phyloP scores from a whole-genome alignment of 441 rosid species.

The Viola pubescens region DNA sequence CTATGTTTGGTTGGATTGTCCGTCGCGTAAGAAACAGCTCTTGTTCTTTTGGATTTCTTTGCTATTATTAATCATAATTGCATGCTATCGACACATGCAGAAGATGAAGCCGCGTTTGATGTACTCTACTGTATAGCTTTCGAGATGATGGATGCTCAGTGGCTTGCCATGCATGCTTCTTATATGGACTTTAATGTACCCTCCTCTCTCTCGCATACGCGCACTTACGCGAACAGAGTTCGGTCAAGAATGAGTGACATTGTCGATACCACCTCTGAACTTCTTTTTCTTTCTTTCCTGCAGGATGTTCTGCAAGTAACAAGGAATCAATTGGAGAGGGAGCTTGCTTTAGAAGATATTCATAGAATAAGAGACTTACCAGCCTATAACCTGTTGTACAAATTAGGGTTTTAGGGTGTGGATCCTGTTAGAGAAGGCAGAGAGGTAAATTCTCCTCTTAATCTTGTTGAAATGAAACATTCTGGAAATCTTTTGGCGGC shows the following conservation, averaged over 20 bases:
- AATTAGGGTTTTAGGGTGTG: neutral
- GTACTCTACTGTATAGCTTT: conserved; percentile 82
- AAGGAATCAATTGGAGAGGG: conserved; percentile 75
- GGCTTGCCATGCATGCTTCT: conserved; percentile 99
- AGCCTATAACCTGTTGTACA: conserved; percentile 73
- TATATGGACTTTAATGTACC: conserved; percentile 95
- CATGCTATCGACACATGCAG: conserved; percentile 33
- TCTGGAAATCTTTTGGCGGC: no score
- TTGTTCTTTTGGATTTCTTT: neutral
- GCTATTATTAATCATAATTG: conserved; percentile 3
- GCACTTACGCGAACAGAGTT: neutral
- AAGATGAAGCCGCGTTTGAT: conserved; percentile 84
- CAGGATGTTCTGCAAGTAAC: conserved; percentile 84
- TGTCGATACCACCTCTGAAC: neutral
- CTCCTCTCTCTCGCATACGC: conserved; percentile 2
- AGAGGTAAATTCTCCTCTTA: no score
- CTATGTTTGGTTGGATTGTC: conserved; percentile 1
- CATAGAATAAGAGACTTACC: conserved; percentile 67
- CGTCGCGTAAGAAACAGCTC: neutral
- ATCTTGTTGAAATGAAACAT: no score
- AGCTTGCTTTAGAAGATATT: conserved; percentile 67
- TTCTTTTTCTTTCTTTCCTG: conserved; percentile 7
- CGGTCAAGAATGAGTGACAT: neutral
- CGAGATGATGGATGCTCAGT: conserved; percentile 96
- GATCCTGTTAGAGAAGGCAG: neutral